These are phyloP conservation scores for Boletus pseudo-olivaceus DNA, from an alignment of 768 basidiomycete genomes.

Conservation along the genomic window DNA sequence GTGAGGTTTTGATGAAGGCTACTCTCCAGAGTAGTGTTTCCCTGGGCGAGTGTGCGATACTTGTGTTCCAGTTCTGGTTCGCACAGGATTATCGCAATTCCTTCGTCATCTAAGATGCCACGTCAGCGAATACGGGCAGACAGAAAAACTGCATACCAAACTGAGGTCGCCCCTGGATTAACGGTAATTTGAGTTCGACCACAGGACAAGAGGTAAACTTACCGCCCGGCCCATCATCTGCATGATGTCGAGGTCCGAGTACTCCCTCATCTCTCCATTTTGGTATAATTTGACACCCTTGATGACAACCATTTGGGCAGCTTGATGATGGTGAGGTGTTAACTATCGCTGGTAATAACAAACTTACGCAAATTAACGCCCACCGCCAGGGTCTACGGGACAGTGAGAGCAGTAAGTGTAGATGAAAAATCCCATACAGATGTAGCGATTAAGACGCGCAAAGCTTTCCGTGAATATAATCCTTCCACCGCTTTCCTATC, in stretches of 20 bases:
- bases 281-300: slow-evolving; percentile 85
- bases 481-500: slow-evolving; percentile 76
- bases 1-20: slow-evolving; percentile 76
- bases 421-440: slow-evolving; percentile 51
- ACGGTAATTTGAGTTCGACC: not conserved
- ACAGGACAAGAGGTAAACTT: slow-evolving; percentile 21
- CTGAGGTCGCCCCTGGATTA: slow-evolving; percentile 76
- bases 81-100: slow-evolving; percentile 80
- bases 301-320: slow-evolving; percentile 91
- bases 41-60: slow-evolving; percentile 66
- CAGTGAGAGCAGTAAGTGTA: slow-evolving; percentile 3
- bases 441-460: slow-evolving; percentile 75
- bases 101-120: slow-evolving; percentile 62
- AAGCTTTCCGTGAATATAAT: slow-evolving; percentile 57
- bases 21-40: slow-evolving; percentile 79
- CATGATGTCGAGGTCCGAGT: slow-evolving; percentile 88
- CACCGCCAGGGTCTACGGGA: slow-evolving; percentile 82
- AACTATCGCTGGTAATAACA: not conserved
- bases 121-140: not conserved
- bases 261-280: slow-evolving; percentile 68
- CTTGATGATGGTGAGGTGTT: slow-evolving; percentile 35
- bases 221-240: slow-evolving; percentile 97
- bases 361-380: slow-evolving; percentile 90
- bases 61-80: slow-evolving; percentile 68
- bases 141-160: slow-evolving; percentile 51